Base-by-base conservation (phyloP, 768 basidiomycete genomes). In the Gloeophyllum trabeum region DNA sequence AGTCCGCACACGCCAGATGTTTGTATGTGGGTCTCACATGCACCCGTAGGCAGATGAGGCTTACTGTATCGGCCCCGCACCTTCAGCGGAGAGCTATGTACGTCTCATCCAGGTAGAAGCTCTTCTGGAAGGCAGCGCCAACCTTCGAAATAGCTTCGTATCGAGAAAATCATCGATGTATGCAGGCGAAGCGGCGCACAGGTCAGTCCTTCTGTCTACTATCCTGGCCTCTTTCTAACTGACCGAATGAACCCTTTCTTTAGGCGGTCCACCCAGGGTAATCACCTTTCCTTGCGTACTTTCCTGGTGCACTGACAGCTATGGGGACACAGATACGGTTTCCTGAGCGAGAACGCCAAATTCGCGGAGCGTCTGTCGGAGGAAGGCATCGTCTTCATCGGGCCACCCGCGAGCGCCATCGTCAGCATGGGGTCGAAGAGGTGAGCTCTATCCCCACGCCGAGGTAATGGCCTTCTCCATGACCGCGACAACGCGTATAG, bases 371-470 rank as follows among this genome's bases (percentile, higher is more conserved):
- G 61, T 34, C 71, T 96, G 7, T 73, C 78, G n/a, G 61, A 75
- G 35, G 83, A 81, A 52, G 86, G 88, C 0, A 76, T 97, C 48
- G 75, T 83, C 2, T 96, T 93, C 55, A 90, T 97, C 46, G 92
- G 92, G 0, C 92, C 93, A 13, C 87, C 92, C 2, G 71, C 84
- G 1, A 73, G 71, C 50, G 91, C 93, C 23, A 97, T 97, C 47
- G 63, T 83, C 12, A 86, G 82, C 52, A 97, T 96, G 93, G 93
- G 92, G 1, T 92, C 88, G 0, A 96, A 97, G 69, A 89, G 90
- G 85, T 87, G 10, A 37, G 36, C 7, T 37, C 13, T 10, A 37
- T 37, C 20, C 10, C 20, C 10, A 21, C 20, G 10, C 28, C 28
- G 28, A 7, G 16, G 28, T 30, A 30, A 7, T 37, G 12, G 20